These are phyloP conservation scores for Nemania abortiva DNA, from an alignment of 2,329 filamentous ascomycete species.

Conservation along the genomic window DNA sequence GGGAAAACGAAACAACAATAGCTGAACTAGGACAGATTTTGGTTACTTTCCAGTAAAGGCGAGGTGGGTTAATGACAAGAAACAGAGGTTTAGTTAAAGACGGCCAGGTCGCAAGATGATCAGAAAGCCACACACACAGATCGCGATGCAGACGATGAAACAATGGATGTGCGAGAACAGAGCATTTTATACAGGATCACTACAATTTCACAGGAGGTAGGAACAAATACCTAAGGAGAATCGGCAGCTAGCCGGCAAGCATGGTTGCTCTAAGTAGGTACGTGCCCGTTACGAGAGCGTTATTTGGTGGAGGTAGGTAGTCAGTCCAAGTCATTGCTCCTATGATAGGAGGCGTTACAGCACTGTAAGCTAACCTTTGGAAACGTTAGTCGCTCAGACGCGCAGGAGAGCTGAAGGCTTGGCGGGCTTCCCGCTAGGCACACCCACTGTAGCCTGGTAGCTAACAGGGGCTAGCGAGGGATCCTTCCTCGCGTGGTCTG, in stretches of 20 bases:
- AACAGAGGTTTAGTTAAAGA: not conserved
- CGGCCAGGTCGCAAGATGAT: conserved; percentile 1
- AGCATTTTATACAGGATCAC: conserved; percentile 23
- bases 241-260: not conserved
- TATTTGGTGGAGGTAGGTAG: conserved; percentile 2
- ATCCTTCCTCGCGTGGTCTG: conserved; percentile 29
- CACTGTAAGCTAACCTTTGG: not conserved
- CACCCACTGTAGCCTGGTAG: conserved; percentile 33
- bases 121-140: conserved; percentile 10
- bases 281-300: not conserved
- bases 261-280: too few species aligned
- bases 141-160: conserved; percentile 3
- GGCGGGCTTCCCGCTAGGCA: conserved; percentile 23
- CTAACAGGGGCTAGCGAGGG: conserved; percentile 13
- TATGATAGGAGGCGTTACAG: not conserved
- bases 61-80: not conserved
- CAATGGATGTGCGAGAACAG: conserved; percentile 8
- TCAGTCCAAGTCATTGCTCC: conserved; percentile 6
- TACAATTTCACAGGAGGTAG: not conserved
- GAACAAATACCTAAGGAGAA: too few species aligned
- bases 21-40: not conserved
- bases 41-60: not conserved
- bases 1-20: not conserved
- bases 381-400: not conserved
- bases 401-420: conserved; percentile 16